These are phyloP conservation scores for Syzygium jambos DNA, from an alignment of 345 rosid genomes.

Conservation along the genomic window DNA sequence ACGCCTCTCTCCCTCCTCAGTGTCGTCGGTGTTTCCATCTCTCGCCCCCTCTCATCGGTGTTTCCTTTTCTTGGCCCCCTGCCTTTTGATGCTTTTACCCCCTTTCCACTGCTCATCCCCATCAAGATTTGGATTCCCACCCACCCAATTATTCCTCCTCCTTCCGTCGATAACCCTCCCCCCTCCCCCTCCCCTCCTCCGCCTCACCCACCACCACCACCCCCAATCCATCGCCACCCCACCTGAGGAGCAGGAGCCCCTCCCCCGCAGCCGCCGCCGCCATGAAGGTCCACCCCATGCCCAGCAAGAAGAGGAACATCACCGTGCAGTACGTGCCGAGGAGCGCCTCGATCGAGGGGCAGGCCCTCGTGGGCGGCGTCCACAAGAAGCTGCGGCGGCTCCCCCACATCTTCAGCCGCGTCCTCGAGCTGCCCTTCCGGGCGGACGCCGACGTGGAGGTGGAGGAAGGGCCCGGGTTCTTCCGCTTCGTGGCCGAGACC, in stretches of 20 bases:
- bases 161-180: constrained; percentile 7
- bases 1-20: neutral
- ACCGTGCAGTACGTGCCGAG: constrained; percentile 34
- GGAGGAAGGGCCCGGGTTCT: constrained; percentile 68
- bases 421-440: constrained; percentile 84
- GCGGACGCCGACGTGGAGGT: constrained; percentile 79
- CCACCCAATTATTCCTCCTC: constrained; percentile 13
- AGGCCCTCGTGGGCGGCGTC: constrained; percentile 3
- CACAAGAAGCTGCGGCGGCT: constrained; percentile 75
- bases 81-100: neutral
- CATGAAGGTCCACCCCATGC: constrained; percentile 89
- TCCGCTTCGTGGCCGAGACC: constrained; percentile 79
- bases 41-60: accelerated
- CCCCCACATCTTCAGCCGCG: constrained; percentile 92
- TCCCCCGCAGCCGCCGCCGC: neutral
- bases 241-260: neutral
- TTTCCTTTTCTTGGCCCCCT: neutral
- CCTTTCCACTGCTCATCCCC: constrained; percentile 10
- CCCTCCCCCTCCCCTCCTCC: neutral
- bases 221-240: neutral
- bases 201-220: neutral
- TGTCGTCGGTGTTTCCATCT: neutral
- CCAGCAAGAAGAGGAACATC: constrained; percentile 51
- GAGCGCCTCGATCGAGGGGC: constrained; percentile 14
- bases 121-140: constrained; percentile 32